Evolutionary conservation across 2,329 filamentous ascomycete genomes (phyloP).

Genomic region (Chaetomiaceae sp.): DNA sequence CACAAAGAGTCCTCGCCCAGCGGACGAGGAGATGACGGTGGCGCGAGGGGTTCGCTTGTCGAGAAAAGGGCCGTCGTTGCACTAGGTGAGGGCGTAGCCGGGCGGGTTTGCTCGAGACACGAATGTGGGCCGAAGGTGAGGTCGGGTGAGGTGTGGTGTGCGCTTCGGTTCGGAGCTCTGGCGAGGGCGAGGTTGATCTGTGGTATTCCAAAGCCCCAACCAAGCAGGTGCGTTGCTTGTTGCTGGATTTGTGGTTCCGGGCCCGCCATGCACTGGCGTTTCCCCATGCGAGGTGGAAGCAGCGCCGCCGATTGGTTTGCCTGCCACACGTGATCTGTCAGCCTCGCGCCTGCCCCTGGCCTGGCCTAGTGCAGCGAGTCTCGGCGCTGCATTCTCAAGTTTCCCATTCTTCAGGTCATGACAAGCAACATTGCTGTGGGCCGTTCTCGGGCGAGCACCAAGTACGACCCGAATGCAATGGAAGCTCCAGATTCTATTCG

Average conservation of each 20-base stretch:
- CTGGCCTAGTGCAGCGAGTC: background rate
- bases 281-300: background rate
- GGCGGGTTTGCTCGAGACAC: conserved; percentile 6
- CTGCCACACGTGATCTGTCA: conserved; percentile 12
- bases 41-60: background rate
- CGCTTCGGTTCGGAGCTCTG: conserved; percentile 12
- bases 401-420: too few relatives aligned
- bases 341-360: conserved; percentile 12
- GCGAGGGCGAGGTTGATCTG: too few relatives aligned
- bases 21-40: background rate
- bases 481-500: too few relatives aligned
- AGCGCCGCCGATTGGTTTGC: conserved; percentile 11
- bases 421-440: too few relatives aligned
- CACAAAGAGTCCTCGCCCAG: conserved; percentile 12
- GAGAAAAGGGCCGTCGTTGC: background rate
- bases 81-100: background rate
- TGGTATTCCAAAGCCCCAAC: too few relatives aligned
- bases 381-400: too few relatives aligned
- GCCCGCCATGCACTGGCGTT: background rate
- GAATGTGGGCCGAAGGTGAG: conserved; percentile 17
- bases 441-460: too few relatives aligned
- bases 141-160: too few relatives aligned
- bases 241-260: conserved; percentile 21
- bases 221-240: conserved; percentile 4
- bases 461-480: too few relatives aligned